Evolutionary conservation across 2,329 filamentous ascomycete genomes (phyloP), one percentile per base, ranked within the genome.

Genomic region (Calonectria honghensis): DNA sequence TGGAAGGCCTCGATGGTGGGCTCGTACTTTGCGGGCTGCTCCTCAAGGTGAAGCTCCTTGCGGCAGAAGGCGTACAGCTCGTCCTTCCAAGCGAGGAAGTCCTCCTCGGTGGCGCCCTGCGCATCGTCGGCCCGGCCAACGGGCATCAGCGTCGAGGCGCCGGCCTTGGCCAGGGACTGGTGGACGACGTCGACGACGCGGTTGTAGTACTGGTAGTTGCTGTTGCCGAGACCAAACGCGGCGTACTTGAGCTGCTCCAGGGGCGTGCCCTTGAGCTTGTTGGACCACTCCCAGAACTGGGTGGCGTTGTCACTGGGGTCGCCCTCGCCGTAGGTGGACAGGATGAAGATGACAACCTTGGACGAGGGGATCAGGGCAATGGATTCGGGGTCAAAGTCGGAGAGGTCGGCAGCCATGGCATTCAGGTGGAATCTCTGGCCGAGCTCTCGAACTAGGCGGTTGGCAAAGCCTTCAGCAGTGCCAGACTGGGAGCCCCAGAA

Each of bases 371-470:
- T 66, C 1, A 72, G 51, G 6, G 81, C 78, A 39, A 87, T 83
- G 9, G 79, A 83, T 2, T 84, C 83, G 13, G 81, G 78, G 61
- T 89, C 86, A 70, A 85, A 89, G 68, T 89, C 88, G 2, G 84
- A 85, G 2, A 87, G 79, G 71, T 89, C 87, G 10, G 85, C 86
- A 5, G 64, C 73, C 73, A 75, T 70, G 29, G 73, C 64, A 7
- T 72, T 63, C 11, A 75, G 64, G 16, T 63, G 61, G 48, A 75
- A 75, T 4, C 73, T 65, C 50, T 68, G 57, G 31, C n/a, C 51
- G 11, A 67, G 61, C 35, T 75, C 73, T 41, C 64, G 52, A 3
- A 68, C 73, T 6, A 75, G 69, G n/a, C 69, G 64, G 14, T 29
- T 64, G 6, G 73, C 73, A 16, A 72, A 75, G 9, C 37, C 64